phyloP scores from a whole-genome alignment of 2,329 filamentous ascomycete species.

The Chaetomiaceae sp. region DNA sequence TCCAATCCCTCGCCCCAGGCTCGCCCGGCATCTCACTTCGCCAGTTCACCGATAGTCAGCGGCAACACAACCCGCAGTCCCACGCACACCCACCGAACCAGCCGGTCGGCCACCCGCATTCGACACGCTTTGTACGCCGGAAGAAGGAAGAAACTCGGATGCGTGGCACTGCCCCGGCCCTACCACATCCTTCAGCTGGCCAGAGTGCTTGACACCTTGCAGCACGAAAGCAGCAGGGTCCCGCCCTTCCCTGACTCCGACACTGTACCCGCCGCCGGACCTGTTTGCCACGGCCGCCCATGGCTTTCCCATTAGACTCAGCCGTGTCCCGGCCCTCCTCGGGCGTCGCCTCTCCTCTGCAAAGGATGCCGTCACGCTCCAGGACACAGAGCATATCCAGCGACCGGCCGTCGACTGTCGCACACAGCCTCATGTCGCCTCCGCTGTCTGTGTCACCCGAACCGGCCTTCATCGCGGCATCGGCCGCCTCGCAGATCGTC shows the following conservation, averaged over 20 bases:
- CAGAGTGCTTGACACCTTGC: slow-evolving; percentile 19
- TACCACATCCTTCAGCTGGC: slow-evolving; percentile 15
- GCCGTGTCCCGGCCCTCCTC: slow-evolving; percentile 27
- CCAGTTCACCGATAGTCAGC: background rate
- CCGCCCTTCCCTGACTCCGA: slow-evolving; percentile 2
- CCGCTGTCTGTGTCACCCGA: slow-evolving; percentile 67
- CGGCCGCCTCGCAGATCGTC: slow-evolving; percentile 86
- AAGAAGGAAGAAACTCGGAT: slow-evolving; percentile 16
- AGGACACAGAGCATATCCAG: slow-evolving; percentile 64
- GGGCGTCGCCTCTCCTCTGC: slow-evolving; percentile 27
- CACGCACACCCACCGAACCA: background rate
- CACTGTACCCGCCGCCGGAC: slow-evolving; percentile 4
- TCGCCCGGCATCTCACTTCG: background rate
- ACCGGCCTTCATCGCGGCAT: slow-evolving; percentile 81
- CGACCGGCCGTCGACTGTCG: slow-evolving; percentile 61
- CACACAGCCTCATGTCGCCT: slow-evolving; percentile 59
- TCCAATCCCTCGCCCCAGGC: background rate
- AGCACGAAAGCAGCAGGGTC: slow-evolving; percentile 1
- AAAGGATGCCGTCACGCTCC: slow-evolving; percentile 34
- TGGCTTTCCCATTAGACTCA: slow-evolving; percentile 26
- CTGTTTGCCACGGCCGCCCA: slow-evolving; percentile 10
- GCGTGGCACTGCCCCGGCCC: slow-evolving; percentile 18
- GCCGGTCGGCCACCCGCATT: slow-evolving; percentile 15
- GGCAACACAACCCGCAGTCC: slow-evolving; percentile 3
- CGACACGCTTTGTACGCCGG: slow-evolving; percentile 8